These are phyloP conservation scores for Aphanoascus verrucosus DNA, from an alignment of 2,329 filamentous ascomycete genomes.

Conservation along the genomic window DNA sequence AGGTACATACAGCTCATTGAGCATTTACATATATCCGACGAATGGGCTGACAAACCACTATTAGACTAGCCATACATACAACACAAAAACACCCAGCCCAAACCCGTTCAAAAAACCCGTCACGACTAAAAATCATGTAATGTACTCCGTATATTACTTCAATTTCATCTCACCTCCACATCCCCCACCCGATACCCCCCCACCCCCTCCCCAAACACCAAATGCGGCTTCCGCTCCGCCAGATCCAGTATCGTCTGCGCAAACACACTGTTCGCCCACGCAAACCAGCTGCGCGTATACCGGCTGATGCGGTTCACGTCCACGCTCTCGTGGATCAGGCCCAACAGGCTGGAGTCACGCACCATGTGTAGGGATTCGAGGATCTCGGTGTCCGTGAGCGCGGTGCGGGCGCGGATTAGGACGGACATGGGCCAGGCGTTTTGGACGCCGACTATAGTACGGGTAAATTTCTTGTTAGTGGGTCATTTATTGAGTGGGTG, in stretches of 20 bases:
- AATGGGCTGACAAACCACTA: too few relatives aligned
- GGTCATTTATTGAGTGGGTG: not conserved
- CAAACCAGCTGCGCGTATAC: constrained; percentile 91
- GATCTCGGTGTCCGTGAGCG: constrained; percentile 72
- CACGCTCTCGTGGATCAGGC: constrained; percentile 84
- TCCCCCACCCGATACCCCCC: constrained; percentile 23
- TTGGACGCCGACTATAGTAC: constrained; percentile 64
- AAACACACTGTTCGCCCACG: constrained; percentile 96
- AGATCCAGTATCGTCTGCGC: constrained; percentile 84
- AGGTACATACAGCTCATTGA: too few relatives aligned
- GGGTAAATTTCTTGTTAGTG: constrained; percentile 9
- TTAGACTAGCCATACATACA: too few relatives aligned
- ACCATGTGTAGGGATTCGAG: constrained; percentile 60
- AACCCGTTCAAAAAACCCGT: too few relatives aligned
- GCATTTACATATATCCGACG: not conserved
- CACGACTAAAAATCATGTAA: too few relatives aligned
- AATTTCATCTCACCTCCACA: not conserved
- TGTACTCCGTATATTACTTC: too few relatives aligned
- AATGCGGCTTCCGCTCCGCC: constrained; percentile 74
- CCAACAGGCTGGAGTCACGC: constrained; percentile 61
- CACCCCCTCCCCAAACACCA: constrained; percentile 61
- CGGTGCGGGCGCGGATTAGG: constrained; percentile 82
- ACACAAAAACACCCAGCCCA: too few relatives aligned
- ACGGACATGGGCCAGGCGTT: constrained; percentile 97
- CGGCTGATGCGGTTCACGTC: constrained; percentile 59